Evolutionary conservation across 2,329 filamentous ascomycete genomes (phyloP), one percentile per base, ranked within the genome.

Genomic region (Colletotrichum sp.): DNA sequence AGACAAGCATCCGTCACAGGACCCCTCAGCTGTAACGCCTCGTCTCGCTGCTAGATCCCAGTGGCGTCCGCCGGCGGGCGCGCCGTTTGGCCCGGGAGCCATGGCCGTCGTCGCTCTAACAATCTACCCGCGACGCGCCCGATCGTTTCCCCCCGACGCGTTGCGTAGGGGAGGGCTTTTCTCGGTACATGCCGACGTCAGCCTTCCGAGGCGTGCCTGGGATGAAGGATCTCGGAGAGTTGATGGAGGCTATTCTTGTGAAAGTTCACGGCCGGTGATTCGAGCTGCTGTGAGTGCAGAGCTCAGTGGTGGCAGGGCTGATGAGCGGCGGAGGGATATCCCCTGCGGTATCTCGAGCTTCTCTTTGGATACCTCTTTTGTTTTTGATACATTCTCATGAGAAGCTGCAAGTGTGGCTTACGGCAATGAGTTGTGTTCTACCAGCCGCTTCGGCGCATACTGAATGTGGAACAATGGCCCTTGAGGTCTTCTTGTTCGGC

Each of bases 1-100:
- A 71, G 71, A 74, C 66, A 74, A 34, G 44, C 32, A 57, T 69
- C 30, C 36, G 71, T 74, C 71, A 52, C 71, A 74, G 44, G 32
- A 57, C 44, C 15, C 19, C 11, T 49, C 57, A 59, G 66, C 57
- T 71, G 71, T 74, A 65, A 74, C 66, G 36, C 59, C 36, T 68
- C 39, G 30, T 22, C 34, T 29, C 16, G 52, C 64, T 16, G 63
- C 52, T 68, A 27, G 52, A 68, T 36, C 52, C 49, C 25, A 30
- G 57, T 49, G 34, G 34, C 52, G 27, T 64, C 36, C 39, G 5
- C 16, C 25, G 65, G n/a, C 25, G 49, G 64, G 65, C 44, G 65
- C 66, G 39, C 66, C 66, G 19, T 22, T 32, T 70, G 66, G 59
- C 27, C 71, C 32, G 32, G 49, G 30, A 36, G 15, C 67, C 25